Evolutionary conservation across 2,329 filamentous ascomycete species (phyloP).

Genomic region (Dactylella cylindrospora): DNA sequence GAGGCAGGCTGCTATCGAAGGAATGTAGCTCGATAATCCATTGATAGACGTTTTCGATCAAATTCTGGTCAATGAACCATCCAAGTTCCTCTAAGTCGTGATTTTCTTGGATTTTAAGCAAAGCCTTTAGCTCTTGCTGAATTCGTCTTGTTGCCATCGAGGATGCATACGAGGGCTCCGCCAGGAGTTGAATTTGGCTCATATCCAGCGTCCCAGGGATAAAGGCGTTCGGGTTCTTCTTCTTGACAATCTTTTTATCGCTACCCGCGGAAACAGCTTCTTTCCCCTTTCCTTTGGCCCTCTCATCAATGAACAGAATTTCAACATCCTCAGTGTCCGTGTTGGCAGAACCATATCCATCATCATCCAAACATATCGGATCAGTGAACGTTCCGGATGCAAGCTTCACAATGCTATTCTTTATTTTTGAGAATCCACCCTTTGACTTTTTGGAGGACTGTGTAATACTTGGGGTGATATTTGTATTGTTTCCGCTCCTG

Average conservation of each 20-base stretch:
- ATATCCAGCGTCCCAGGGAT: constrained; percentile 67
- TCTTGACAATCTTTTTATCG: constrained; percentile 23
- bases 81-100: constrained; percentile 68
- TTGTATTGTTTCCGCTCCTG: constrained; percentile 19
- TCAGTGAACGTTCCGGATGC: constrained; percentile 8
- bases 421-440: constrained; percentile 11
- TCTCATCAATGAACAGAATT: constrained; percentile 30
- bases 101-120: constrained; percentile 65
- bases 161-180: constrained; percentile 66
- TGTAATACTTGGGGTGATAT: background rate
- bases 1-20: constrained; percentile 68
- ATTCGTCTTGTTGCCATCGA: constrained; percentile 63
- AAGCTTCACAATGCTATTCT: constrained; percentile 17
- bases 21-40: constrained; percentile 90
- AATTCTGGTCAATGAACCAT: constrained; percentile 74
- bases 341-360: constrained; percentile 24
- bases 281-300: constrained; percentile 5
- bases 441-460: constrained; percentile 31
- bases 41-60: constrained; percentile 75
- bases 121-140: constrained; percentile 64
- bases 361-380: constrained; percentile 10
- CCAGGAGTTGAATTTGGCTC: constrained; percentile 63
- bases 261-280: constrained; percentile 5
- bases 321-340: constrained; percentile 30
- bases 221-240: constrained; percentile 61